Conservation (phyloP, 306 rosid species). For the Potentilla sterilis region DNA sequence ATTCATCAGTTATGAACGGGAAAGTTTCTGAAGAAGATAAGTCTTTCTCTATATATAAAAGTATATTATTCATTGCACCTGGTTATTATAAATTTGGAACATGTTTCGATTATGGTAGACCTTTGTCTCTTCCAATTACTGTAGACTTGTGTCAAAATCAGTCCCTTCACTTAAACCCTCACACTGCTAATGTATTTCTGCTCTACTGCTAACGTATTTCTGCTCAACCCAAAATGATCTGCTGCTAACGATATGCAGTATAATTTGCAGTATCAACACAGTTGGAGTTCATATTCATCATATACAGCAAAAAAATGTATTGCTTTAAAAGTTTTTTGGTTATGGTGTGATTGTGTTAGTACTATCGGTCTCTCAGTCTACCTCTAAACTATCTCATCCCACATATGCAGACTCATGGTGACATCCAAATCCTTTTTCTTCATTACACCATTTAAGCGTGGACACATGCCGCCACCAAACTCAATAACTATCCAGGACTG, state of each 20-base stretch:
- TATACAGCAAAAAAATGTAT: background rate
- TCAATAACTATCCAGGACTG: background rate
- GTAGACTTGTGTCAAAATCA: background rate
- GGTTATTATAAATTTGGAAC: no score
- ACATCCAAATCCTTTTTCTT: background rate
- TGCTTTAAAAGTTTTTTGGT: background rate
- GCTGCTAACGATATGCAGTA: background rate
- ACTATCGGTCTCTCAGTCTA: background rate
- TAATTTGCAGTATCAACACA: background rate
- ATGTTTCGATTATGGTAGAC: background rate
- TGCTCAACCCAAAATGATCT: constrained; percentile 3
- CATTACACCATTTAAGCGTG: background rate
- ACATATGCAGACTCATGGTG: background rate
- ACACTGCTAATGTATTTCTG: constrained; percentile 13
- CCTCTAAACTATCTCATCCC: background rate
- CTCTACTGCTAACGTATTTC: constrained; percentile 13
- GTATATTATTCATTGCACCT: background rate
- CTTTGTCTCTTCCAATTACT: background rate
- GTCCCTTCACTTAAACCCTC: background rate
- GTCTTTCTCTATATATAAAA: background rate
- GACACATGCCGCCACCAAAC: background rate
- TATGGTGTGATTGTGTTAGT: background rate
- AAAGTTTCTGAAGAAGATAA: background rate
- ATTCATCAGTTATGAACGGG: background rate
- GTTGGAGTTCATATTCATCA: constrained; percentile 11